These are phyloP conservation scores for Ligustrum vulgare DNA, from an alignment of 257 asterid species.

Conservation along the genomic window DNA sequence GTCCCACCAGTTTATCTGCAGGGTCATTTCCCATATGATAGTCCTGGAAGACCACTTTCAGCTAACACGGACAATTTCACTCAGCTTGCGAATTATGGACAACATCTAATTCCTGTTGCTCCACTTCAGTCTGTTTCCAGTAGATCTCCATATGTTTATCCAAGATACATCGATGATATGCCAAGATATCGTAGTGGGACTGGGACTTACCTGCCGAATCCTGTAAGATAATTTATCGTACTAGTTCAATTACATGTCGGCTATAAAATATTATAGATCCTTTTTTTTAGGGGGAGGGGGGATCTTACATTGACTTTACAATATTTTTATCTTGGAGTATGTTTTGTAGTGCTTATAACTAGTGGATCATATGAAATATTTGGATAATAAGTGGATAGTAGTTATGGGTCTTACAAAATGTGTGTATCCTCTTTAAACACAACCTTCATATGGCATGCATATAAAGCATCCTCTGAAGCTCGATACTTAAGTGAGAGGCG, in stretches of 20 bases:
- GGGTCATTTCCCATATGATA: constrained; percentile 78
- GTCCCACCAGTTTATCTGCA: constrained; percentile 82
- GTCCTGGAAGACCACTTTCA: constrained; percentile 75
- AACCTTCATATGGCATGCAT: neutral
- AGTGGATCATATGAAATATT: neutral
- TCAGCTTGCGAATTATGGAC: constrained; percentile 74
- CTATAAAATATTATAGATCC: neutral
- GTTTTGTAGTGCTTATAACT: neutral
- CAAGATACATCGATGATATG: constrained; percentile 61
- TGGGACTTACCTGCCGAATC: constrained; percentile 95
- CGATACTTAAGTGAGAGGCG: neutral
- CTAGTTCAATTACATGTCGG: constrained; percentile 12
- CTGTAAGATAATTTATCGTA: constrained; percentile 58
- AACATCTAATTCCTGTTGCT: constrained; percentile 62
- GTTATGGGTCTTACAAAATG: too few species aligned
- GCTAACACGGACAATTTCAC: constrained; percentile 57
- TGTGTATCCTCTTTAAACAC: neutral
- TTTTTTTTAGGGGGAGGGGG: neutral
- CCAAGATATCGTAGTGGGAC: constrained; percentile 94
- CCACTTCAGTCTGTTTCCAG: constrained; percentile 67
- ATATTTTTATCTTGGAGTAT: neutral
- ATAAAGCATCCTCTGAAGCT: neutral
- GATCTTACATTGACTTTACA: neutral
- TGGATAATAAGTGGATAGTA: neutral
- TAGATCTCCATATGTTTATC: constrained; percentile 72